Conservation (phyloP, 2,329 filamentous ascomycete genomes). For the Corinectria fuckeliana region DNA sequence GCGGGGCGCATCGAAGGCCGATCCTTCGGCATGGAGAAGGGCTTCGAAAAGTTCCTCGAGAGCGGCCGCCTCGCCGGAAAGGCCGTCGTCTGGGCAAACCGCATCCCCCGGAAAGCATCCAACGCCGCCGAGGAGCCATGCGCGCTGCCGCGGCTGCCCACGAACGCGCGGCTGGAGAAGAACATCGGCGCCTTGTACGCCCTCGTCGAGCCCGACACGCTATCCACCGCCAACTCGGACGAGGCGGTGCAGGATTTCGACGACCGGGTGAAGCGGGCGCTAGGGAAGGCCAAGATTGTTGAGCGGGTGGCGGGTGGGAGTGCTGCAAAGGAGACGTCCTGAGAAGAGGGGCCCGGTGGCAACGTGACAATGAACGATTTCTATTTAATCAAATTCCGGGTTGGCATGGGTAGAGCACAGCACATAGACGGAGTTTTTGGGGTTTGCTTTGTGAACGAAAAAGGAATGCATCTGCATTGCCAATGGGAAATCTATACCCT, state of each 20-base stretch:
- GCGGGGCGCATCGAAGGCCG: slow-evolving; percentile 88
- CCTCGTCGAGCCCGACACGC: slow-evolving; percentile 77
- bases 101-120: slow-evolving; percentile 53
- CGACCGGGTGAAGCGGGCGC: slow-evolving; percentile 82
- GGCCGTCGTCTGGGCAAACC: slow-evolving; percentile 82
- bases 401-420: slow-evolving; percentile 3
- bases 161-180: slow-evolving; percentile 73
- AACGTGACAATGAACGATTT: slow-evolving; percentile 6
- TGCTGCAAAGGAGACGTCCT: slow-evolving; percentile 24
- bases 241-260: slow-evolving; percentile 92
- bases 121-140: slow-evolving; percentile 8
- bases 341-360: slow-evolving; percentile 5
- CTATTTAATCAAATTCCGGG: slow-evolving; percentile 10
- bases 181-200: slow-evolving; percentile 79
- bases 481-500: slow-evolving; percentile 41
- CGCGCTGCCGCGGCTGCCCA: slow-evolving; percentile 52
- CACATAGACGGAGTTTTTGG: slow-evolving; percentile 12
- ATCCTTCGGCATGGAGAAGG: slow-evolving; percentile 88
- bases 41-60: slow-evolving; percentile 89
- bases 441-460: slow-evolving; percentile 16
- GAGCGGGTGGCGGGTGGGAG: slow-evolving; percentile 66
- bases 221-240: slow-evolving; percentile 84
- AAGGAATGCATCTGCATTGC: slow-evolving; percentile 39
- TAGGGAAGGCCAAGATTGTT: slow-evolving; percentile 84
- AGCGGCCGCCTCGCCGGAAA: slow-evolving; percentile 80